Evolutionary conservation across 768 basidiomycete genomes (phyloP).

Genomic region (Podaxis sp.): DNA sequence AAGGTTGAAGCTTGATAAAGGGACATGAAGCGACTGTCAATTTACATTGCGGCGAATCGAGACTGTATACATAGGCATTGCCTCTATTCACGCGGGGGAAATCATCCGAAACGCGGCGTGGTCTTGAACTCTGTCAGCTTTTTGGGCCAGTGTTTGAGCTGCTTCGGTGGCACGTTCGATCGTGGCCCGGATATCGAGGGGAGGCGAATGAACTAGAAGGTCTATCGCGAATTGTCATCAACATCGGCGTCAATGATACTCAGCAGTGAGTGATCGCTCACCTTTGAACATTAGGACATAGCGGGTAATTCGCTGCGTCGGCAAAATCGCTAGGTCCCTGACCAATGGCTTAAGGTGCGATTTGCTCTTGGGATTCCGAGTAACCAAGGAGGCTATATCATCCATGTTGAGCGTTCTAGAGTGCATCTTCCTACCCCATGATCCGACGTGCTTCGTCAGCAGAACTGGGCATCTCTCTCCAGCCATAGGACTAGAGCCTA

Average conservation of each 20-base stretch:
- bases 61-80: neutral
- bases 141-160: constrained; percentile 22
- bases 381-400: neutral
- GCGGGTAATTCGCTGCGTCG: constrained; percentile 59
- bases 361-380: constrained; percentile 3
- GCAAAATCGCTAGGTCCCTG: constrained; percentile 59
- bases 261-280: constrained; percentile 20
- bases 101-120: constrained; percentile 16
- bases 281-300: constrained; percentile 61
- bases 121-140: constrained; percentile 21
- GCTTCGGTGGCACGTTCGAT: constrained; percentile 23
- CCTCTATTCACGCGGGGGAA: neutral
- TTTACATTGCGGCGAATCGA: neutral
- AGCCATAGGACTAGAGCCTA: neutral
- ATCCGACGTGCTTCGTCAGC: constrained; percentile 14
- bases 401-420: constrained; percentile 6
- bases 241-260: neutral
- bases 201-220: constrained; percentile 47
- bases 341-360: constrained; percentile 23
- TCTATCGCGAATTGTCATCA: constrained; percentile 28
- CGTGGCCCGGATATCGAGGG: constrained; percentile 23
- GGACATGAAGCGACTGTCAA: neutral
- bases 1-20: neutral
- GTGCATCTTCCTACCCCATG: constrained; percentile 15
- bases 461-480: neutral